Evolutionary conservation across 2,329 filamentous ascomycete genomes (phyloP).

Genomic region (Exophiala lecanii-corni): DNA sequence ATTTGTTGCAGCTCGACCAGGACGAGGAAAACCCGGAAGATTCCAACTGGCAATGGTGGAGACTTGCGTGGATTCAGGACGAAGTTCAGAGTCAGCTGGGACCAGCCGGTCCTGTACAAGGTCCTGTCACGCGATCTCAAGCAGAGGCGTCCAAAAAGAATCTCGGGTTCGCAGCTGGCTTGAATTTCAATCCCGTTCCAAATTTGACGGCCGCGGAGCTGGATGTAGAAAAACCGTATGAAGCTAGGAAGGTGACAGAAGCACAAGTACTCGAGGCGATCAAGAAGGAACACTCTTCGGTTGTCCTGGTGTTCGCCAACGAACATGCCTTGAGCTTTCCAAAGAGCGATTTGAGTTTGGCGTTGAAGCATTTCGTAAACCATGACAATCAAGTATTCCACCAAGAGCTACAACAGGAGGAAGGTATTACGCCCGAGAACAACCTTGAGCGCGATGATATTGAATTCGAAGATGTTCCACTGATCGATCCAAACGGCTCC

Average conservation of each 20-base stretch:
- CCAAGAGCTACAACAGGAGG: constrained; percentile 22
- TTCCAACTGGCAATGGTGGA: constrained; percentile 52
- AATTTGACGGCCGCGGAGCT: not conserved
- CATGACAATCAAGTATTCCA: constrained; percentile 44
- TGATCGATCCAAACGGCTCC: constrained; percentile 20
- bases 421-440: constrained; percentile 4
- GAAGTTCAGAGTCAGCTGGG: not conserved
- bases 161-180: not conserved
- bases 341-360: constrained; percentile 26
- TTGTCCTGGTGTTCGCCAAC: constrained; percentile 57
- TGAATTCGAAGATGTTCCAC: constrained; percentile 22
- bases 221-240: constrained; percentile 37
- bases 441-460: constrained; percentile 10
- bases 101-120: constrained; percentile 9
- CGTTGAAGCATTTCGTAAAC: constrained; percentile 43
- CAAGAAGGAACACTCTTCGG: constrained; percentile 47
- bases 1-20: constrained; percentile 31
- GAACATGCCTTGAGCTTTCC: constrained; percentile 40
- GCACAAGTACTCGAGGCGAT: constrained; percentile 53
- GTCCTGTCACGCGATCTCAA: constrained; percentile 17
- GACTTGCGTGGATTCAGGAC: constrained; percentile 33
- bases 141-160: constrained; percentile 16
- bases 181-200: not conserved
- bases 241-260: constrained; percentile 42
- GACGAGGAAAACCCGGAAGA: constrained; percentile 28